These are phyloP conservation scores for Stephanodiscus minutulus DNA, from an alignment of 108 stramenopile species.

Conservation along the genomic window DNA sequence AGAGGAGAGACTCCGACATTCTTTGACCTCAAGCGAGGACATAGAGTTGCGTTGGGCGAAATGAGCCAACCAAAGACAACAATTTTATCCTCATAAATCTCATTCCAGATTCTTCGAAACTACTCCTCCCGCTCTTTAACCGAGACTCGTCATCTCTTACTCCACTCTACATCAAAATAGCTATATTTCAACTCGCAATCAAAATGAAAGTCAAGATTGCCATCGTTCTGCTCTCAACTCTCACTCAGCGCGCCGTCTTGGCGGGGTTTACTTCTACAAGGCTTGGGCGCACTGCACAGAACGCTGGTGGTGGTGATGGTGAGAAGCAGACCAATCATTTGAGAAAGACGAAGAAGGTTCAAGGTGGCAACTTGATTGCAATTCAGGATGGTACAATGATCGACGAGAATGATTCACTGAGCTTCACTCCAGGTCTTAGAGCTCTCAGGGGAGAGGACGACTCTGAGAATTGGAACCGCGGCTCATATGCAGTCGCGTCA, in stretches of 20 bases:
- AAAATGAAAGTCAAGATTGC: neutral
- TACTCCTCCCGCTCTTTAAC: too few species aligned
- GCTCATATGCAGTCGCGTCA: slow-evolving; percentile 36
- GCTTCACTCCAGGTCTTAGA: neutral
- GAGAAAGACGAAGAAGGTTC: slow-evolving; percentile 12
- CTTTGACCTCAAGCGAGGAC: too few species aligned
- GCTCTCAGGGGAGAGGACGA: neutral
- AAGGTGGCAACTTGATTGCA: neutral
- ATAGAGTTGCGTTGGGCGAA: too few species aligned
- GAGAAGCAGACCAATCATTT: neutral
- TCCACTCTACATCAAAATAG: too few species aligned
- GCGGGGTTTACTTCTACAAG: neutral
- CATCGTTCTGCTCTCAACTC: slow-evolving; percentile 5
- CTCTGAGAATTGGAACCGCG: slow-evolving; percentile 31
- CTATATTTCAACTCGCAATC: neutral
- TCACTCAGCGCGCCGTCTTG: neutral
- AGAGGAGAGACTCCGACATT: too few species aligned
- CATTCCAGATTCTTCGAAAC: too few species aligned
- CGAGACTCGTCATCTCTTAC: too few species aligned
- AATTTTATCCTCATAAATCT: too few species aligned
- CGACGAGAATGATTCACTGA: slow-evolving; percentile 9
- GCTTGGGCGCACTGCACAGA: neutral
- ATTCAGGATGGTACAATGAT: slow-evolving; percentile 5
- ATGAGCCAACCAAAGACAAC: too few species aligned
- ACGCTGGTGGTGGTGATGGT: neutral